These are phyloP conservation scores for Turnera subulata DNA, from an alignment of 345 rosid species.

Conservation along the genomic window DNA sequence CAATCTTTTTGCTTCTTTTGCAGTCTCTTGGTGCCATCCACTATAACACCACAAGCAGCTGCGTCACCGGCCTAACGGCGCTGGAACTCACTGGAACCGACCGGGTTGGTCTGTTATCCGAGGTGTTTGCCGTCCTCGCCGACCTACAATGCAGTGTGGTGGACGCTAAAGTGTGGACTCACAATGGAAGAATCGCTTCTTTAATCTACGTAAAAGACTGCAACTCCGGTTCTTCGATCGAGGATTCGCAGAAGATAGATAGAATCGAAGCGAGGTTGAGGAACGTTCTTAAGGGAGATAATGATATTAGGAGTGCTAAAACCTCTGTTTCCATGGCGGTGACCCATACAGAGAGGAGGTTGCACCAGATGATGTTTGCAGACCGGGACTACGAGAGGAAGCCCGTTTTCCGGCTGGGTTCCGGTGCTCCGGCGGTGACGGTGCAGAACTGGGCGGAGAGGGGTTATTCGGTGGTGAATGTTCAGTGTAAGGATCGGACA, in stretches of 20 bases:
- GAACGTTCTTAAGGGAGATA: constrained; percentile 80
- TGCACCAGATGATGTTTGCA: constrained; percentile 96
- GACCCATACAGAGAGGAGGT: constrained; percentile 81
- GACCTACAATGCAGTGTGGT: constrained; percentile 71
- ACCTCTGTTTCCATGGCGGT: constrained; percentile 65
- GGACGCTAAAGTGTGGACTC: constrained; percentile 86
- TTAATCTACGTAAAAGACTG: constrained; percentile 59
- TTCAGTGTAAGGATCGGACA: constrained; percentile 85
- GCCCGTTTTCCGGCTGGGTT: constrained; percentile 35
- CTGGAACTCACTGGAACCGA: constrained; percentile 75
- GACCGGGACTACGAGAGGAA: constrained; percentile 87
- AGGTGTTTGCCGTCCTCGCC: constrained; percentile 80
- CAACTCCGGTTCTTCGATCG: constrained; percentile 56
- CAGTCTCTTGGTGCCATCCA: constrained; percentile 66
- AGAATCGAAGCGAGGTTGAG: constrained; percentile 59
- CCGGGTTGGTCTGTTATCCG: constrained; percentile 68
- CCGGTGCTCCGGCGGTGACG: constrained; percentile 58
- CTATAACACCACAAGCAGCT: constrained; percentile 41
- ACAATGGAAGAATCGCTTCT: constrained; percentile 70
- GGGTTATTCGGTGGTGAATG: constrained; percentile 80
- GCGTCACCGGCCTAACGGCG: constrained; percentile 49
- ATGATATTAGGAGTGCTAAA: constrained; percentile 66
- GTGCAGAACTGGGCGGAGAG: constrained; percentile 89
- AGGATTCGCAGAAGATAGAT: constrained; percentile 51
- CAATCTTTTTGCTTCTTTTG: constrained; percentile 2